These are phyloP conservation scores for Tricholoma bakamatsutake DNA, from an alignment of 768 basidiomycete genomes.

Conservation along the genomic window DNA sequence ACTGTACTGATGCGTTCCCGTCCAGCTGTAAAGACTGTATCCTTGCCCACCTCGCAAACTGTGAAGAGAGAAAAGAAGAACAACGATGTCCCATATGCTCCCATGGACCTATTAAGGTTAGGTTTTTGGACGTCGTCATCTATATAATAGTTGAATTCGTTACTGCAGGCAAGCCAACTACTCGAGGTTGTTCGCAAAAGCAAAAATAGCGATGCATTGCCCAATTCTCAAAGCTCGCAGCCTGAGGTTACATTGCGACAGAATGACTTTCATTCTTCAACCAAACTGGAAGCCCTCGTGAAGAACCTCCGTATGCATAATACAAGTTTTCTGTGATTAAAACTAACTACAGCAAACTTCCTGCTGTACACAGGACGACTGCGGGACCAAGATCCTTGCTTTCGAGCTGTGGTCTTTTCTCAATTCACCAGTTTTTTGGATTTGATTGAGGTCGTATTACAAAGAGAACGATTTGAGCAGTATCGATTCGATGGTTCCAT, in stretches of 20 bases:
- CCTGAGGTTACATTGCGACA: constrained; percentile 56
- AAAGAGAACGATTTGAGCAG: constrained; percentile 62
- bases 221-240: constrained; percentile 29
- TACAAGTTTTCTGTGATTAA: neutral
- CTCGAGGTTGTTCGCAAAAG: constrained; percentile 52
- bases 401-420: constrained; percentile 84
- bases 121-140: neutral
- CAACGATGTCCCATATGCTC: constrained; percentile 79
- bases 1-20: neutral
- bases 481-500: constrained; percentile 91
- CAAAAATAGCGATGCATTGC: constrained; percentile 13
- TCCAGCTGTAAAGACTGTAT: constrained; percentile 89
- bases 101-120: constrained; percentile 58
- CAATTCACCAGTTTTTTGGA: constrained; percentile 89
- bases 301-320: constrained; percentile 54
- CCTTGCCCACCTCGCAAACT: constrained; percentile 59
- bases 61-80: constrained; percentile 64
- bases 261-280: constrained; percentile 85
- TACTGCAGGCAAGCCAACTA: constrained; percentile 46
- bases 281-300: constrained; percentile 83
- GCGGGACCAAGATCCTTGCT: constrained; percentile 65
- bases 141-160: neutral
- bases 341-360: neutral
- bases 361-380: constrained; percentile 45
- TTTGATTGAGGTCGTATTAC: constrained; percentile 65